phyloP scores from a whole-genome alignment of 2,329 filamentous ascomycete genomes.

The Xylaria sp. region DNA sequence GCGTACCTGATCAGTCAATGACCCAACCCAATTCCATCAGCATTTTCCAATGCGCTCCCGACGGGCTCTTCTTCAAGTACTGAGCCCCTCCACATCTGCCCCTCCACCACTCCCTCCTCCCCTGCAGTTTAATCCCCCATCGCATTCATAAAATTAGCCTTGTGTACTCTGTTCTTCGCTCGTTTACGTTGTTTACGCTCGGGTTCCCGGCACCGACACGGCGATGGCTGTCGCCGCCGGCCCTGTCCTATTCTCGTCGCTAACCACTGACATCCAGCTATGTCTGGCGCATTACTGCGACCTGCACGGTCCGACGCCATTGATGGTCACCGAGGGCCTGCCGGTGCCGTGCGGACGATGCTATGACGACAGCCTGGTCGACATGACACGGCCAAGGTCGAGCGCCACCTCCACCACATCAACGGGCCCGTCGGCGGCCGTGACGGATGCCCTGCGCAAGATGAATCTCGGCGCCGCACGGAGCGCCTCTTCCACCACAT shows the following conservation, averaged over 20 bases:
- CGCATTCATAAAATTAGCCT: not conserved
- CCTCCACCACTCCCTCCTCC: not conserved
- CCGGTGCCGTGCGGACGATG: constrained; percentile 70
- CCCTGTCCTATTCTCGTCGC: constrained; percentile 48
- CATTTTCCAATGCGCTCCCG: constrained; percentile 5
- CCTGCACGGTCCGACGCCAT: constrained; percentile 73
- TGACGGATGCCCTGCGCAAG: constrained; percentile 61
- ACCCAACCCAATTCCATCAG: not conserved
- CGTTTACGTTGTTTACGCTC: constrained; percentile 24
- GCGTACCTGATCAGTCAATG: not conserved
- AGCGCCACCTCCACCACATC: constrained; percentile 51
- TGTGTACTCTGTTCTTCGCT: not conserved
- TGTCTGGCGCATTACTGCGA: constrained; percentile 78
- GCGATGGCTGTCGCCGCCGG: constrained; percentile 44
- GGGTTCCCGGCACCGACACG: constrained; percentile 24
- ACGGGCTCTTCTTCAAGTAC: constrained; percentile 36
- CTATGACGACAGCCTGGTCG: constrained; percentile 57
- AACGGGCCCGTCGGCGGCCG: constrained; percentile 52
- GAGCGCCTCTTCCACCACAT: constrained; percentile 56
- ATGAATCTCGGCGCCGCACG: constrained; percentile 58
- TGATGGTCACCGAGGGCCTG: constrained; percentile 76
- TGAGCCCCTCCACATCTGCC: constrained; percentile 20
- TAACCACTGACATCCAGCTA: constrained; percentile 64
- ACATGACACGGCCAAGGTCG: constrained; percentile 55
- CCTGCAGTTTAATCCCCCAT: not conserved